A percentile compares a stretch with the other conserved stretches of the same genome.
Evolutionary conservation across 345 rosid species (phyloP).

Genomic region (Murraya koenigii): DNA sequence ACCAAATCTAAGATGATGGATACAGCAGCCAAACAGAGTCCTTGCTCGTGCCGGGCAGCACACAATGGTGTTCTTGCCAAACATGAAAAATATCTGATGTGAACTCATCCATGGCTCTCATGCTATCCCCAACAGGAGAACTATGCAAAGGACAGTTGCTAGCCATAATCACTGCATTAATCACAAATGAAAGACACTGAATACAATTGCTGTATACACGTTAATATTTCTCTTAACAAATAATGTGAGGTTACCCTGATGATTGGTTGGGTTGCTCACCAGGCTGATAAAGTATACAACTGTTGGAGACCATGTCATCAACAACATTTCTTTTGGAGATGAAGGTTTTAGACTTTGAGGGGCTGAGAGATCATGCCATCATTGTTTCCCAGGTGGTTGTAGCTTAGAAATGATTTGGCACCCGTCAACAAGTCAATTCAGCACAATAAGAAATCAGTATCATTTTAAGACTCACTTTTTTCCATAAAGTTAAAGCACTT

Average conservation of each 20-base stretch:
- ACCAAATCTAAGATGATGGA: constrained; percentile 93
- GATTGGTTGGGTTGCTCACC: constrained; percentile 98
- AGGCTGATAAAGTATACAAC: constrained; percentile 65
- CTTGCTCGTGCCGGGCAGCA: constrained; percentile 80
- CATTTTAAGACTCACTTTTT: not conserved
- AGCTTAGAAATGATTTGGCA: constrained; percentile 95
- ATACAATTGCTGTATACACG: not conserved
- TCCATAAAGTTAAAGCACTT: not conserved
- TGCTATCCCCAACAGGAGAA: constrained; percentile 69
- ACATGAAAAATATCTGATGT: constrained; percentile 97
- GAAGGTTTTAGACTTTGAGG: too few species aligned
- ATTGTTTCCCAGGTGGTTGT: constrained; percentile 48
- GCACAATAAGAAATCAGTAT: not conserved
- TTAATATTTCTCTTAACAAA: not conserved
- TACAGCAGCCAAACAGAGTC: constrained; percentile 86
- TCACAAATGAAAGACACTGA: too few species aligned
- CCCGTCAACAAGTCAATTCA: not conserved
- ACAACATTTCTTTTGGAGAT: too few species aligned
- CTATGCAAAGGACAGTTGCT: too few species aligned
- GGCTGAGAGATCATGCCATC: too few species aligned
- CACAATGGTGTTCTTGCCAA: constrained; percentile 85
- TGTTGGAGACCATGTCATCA: too few species aligned
- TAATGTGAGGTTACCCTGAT: constrained; percentile 56
- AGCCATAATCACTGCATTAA: too few species aligned
- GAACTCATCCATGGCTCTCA: constrained; percentile 98